Evolutionary conservation across 1,284 basidiomycete genomes (phyloP), one percentile per base, ranked within the genome.

Genomic region (Rhodotorula sp.): DNA sequence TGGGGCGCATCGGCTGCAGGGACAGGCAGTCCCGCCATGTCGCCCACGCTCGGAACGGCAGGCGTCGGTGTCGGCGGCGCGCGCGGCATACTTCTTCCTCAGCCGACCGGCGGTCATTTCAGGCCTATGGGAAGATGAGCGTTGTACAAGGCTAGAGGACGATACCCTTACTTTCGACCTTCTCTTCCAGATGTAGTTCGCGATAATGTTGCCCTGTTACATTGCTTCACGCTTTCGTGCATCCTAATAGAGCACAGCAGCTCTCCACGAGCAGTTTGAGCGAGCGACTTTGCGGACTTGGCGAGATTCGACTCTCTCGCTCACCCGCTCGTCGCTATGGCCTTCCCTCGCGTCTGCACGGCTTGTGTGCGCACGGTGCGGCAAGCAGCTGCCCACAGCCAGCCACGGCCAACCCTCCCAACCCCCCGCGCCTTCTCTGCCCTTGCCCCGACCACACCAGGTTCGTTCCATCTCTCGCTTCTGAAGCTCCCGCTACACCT

Each of bases 1-100:
- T 73, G 69, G 69, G 69, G 69, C 6, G 59, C 51, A 4, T 37
- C 28, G 20, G 26, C 48, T 1, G 51, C 15, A 16, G 31, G 44
- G 15, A 20, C 31, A 7, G 31, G 56, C 13, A 40, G 54, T 22
- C 11, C 13, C 22, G 56, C 28, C n/a, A 26, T n/a, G 20, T 55
- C 28, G 47, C 55, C 37, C 11, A 30, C 44, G 34, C 26, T n/a
- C 22, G 34, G 28, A 46, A 52, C 60, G 13, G 40, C 40, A 34
- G 30, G 47, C 13, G n/a, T 40, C 56, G 24, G 37, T 11, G 58
- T 31, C 22, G 55, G 48, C 20, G 26, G 11, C 2, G 30, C 37
- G 40, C 18, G 30, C 15, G 5, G 31, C 46, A 18, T 22, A 28
- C 47, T 65, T 28, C 30, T 54, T 7, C 48, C 66, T 28, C 69